A percentile compares a stretch with the other conserved stretches of the same genome.
Evolutionary conservation across 2,329 filamentous ascomycete genomes (phyloP).

Genomic region (Akanthomyces dipterigenus): DNA sequence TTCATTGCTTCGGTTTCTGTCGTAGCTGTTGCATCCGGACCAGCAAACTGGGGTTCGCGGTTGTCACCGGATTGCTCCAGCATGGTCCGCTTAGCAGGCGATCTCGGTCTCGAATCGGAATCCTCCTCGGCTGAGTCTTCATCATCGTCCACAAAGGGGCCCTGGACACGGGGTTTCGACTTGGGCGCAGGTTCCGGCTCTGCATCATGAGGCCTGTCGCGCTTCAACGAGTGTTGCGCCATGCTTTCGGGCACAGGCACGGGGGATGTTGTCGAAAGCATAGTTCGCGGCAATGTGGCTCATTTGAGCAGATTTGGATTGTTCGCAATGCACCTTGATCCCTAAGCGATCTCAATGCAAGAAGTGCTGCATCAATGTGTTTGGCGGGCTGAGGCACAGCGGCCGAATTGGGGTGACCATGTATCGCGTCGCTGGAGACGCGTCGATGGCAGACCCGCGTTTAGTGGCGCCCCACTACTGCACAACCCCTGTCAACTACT

Average conservation of each 20-base stretch:
- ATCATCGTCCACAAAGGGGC: slow-evolving; percentile 35
- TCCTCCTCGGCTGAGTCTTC: slow-evolving; percentile 28
- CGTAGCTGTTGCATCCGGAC: background rate
- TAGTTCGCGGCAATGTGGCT: slow-evolving; percentile 25
- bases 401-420: background rate
- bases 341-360: background rate
- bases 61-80: slow-evolving; percentile 10
- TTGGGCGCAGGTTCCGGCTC: slow-evolving; percentile 24
- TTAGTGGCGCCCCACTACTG: slow-evolving; percentile 17
- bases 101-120: background rate
- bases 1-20: background rate
- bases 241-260: slow-evolving; percentile 49
- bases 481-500: too few relatives aligned
- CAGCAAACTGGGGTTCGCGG: background rate
- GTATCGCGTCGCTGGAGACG: slow-evolving; percentile 15
- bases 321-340: background rate
- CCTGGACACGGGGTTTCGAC: slow-evolving; percentile 27
- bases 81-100: slow-evolving; percentile 16
- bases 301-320: background rate
- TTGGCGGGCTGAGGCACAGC: background rate
- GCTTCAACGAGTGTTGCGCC: slow-evolving; percentile 27
- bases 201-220: slow-evolving; percentile 27
- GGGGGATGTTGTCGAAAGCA: slow-evolving; percentile 56
- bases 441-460: slow-evolving; percentile 21
- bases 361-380: background rate